phyloP scores from a whole-genome alignment of 257 asterid genomes.

The Ligustrum vulgare region DNA sequence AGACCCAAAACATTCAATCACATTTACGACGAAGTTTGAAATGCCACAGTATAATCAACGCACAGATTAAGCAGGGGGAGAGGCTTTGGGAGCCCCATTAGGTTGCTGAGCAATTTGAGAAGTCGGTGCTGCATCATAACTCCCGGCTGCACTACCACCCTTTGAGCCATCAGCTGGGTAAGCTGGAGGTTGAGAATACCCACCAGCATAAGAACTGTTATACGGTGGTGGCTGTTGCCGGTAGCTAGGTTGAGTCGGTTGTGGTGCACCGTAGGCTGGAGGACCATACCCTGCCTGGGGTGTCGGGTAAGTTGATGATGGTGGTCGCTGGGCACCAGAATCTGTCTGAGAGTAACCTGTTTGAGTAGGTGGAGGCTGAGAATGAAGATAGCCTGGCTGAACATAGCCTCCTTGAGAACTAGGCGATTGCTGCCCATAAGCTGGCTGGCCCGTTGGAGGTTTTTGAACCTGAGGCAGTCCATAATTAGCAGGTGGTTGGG shows the following conservation, averaged over 20 bases:
- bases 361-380: slow-evolving; percentile 32
- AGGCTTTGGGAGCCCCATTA: slow-evolving; percentile 27
- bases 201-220: slow-evolving; percentile 42
- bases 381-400: slow-evolving; percentile 44
- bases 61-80: slow-evolving; percentile 26
- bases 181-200: slow-evolving; percentile 37
- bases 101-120: slow-evolving; percentile 28
- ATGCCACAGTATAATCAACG: background rate
- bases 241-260: slow-evolving; percentile 34
- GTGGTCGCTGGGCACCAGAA: slow-evolving; percentile 34
- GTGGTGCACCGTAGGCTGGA: slow-evolving; percentile 40
- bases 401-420: slow-evolving; percentile 47
- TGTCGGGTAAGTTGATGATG: slow-evolving; percentile 34
- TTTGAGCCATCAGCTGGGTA: slow-evolving; percentile 32
- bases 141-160: slow-evolving; percentile 21
- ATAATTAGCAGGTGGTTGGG: slow-evolving; percentile 51
- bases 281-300: slow-evolving; percentile 52
- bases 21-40: background rate
- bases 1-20: background rate
- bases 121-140: slow-evolving; percentile 27
- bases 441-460: slow-evolving; percentile 43
- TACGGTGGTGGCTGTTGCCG: slow-evolving; percentile 50
- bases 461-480: slow-evolving; percentile 46
- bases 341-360: slow-evolving; percentile 43
- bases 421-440: slow-evolving; percentile 58